Conservation (phyloP, 2,329 filamentous ascomycete species). For the Trichoderma aggressivum region DNA sequence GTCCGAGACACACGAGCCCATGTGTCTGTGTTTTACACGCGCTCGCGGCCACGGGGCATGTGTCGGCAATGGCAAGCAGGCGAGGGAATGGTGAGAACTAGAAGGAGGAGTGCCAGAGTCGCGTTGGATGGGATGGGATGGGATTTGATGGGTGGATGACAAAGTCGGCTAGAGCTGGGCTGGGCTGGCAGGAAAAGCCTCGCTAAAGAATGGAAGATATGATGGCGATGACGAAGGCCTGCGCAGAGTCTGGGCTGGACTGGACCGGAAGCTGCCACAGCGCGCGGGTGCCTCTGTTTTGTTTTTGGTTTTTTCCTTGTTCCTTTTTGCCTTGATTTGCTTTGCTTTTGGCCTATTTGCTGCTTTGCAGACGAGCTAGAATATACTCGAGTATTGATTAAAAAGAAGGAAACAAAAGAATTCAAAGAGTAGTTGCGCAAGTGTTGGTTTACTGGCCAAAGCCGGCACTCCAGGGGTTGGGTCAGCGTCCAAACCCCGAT, state of each 20-base stretch:
- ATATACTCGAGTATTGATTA: neutral
- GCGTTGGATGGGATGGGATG: neutral
- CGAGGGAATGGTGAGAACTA: neutral
- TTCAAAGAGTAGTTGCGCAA: neutral
- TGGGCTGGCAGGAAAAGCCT: conserved; percentile 19
- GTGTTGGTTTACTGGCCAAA: neutral
- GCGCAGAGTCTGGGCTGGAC: neutral
- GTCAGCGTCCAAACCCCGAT: neutral
- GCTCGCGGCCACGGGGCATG: neutral
- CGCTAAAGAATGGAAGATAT: conserved; percentile 13
- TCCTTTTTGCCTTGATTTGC: neutral
- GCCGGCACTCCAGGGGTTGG: neutral
- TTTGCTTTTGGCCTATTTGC: neutral
- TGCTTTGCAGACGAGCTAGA: neutral
- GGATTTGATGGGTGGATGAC: conserved; percentile 4
- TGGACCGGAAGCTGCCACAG: neutral
- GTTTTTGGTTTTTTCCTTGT: neutral
- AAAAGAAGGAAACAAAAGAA: neutral
- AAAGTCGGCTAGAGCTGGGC: conserved; percentile 10
- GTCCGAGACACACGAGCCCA: conserved; percentile 9
- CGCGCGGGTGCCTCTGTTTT: neutral
- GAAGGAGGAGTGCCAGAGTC: neutral
- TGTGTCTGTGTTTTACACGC: conserved; percentile 7
- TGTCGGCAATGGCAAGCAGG: neutral
- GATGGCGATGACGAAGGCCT: conserved; percentile 9